These are phyloP conservation scores for Neonectria sp. DNA, from an alignment of 2,329 filamentous ascomycete species.

Conservation along the genomic window DNA sequence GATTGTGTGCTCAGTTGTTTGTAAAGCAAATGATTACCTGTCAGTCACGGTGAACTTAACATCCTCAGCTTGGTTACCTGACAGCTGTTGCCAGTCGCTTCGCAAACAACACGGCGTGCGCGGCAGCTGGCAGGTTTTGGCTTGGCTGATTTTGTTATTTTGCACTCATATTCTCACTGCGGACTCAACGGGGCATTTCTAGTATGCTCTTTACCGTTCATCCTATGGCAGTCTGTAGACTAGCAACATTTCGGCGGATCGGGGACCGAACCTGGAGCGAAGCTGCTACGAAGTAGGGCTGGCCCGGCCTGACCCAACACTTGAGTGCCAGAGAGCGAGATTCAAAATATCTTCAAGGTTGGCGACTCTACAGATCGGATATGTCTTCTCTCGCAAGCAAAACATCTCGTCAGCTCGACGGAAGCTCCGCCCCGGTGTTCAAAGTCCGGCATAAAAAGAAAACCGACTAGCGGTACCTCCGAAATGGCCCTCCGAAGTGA, in stretches of 20 bases:
- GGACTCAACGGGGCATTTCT: not conserved
- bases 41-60: not conserved
- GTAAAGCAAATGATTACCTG: not conserved
- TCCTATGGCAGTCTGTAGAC: too few relatives aligned
- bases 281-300: not conserved
- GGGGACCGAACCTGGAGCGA: too few relatives aligned
- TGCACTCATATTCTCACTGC: not conserved
- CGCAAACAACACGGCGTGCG: too few relatives aligned
- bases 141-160: not conserved
- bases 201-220: not conserved
- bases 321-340: not conserved
- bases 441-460: not conserved
- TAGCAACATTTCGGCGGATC: not conserved
- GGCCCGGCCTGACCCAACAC: not conserved
- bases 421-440: slow-evolving; percentile 4
- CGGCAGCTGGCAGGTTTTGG: not conserved
- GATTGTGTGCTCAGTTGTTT: not conserved
- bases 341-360: not conserved
- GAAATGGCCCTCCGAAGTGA: slow-evolving; percentile 2
- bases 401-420: not conserved
- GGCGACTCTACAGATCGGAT: not conserved
- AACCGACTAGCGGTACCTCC: slow-evolving; percentile 8
- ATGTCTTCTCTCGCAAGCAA: not conserved
- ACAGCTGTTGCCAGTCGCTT: not conserved
- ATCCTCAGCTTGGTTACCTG: not conserved